Percentiles rank a stretch among this genome's conserved stretches.
Conservation (phyloP, 495 filamentous ascomycete species). For the Podospora pseudoanserina region DNA sequence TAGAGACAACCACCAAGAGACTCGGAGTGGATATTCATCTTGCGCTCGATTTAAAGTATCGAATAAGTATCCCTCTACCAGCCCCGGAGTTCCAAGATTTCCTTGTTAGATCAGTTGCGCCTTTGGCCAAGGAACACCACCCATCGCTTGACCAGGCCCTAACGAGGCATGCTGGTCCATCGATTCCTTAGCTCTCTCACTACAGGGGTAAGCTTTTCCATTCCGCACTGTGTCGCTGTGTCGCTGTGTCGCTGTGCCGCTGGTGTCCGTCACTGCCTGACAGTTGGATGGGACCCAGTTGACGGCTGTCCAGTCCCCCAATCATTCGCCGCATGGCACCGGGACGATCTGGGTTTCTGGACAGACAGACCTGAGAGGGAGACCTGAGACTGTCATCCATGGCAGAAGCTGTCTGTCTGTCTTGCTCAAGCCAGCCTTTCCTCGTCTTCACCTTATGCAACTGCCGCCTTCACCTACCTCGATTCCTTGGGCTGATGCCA, state of each 20-base stretch:
- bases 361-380: not conserved
- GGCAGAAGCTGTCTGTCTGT: conserved; percentile 4
- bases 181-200: not conserved
- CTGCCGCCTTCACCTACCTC: not conserved
- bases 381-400: not conserved
- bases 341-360: not conserved
- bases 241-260: not conserved
- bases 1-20: not conserved
- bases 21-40: not conserved
- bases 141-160: conserved; percentile 17
- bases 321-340: conserved; percentile 3
- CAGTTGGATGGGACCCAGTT: not conserved
- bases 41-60: conserved; percentile 28
- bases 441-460: not conserved
- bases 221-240: conserved; percentile 17
- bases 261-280: not conserved
- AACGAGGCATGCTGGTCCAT: conserved; percentile 4
- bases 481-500: not conserved
- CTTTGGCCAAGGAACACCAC: conserved; percentile 15
- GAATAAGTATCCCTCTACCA: conserved; percentile 23
- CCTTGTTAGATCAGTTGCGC: conserved; percentile 12
- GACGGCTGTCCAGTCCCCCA: not conserved
- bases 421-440: conserved; percentile 6
- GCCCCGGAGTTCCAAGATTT: not conserved
- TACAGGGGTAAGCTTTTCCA: not conserved